Percentiles rank a stretch among this genome's conserved stretches.
These are phyloP conservation scores for Simmondsia chinensis DNA, from an alignment of 148 eudicot species.

Conservation along the genomic window DNA sequence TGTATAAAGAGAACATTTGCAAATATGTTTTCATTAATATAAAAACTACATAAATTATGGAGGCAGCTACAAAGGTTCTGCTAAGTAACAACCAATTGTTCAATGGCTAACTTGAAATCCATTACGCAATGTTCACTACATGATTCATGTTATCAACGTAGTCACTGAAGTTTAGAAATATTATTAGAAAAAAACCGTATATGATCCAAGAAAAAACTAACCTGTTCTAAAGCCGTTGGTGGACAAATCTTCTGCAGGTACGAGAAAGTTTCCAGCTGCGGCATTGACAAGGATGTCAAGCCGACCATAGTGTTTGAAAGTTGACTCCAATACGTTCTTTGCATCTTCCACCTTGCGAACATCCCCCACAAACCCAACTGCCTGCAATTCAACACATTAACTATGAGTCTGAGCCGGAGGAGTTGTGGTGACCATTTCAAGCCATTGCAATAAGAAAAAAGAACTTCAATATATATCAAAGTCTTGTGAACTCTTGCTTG, in stretches of 20 bases:
- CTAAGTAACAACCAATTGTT: too few species aligned
- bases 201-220: too few species aligned
- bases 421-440: neutral
- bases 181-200: too few species aligned
- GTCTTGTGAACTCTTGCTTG: too few species aligned
- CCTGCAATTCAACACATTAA: constrained; percentile 26
- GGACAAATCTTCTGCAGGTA: constrained; percentile 78
- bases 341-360: constrained; percentile 85
- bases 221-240: constrained; percentile 96
- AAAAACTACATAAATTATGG: too few species aligned
- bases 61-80: too few species aligned
- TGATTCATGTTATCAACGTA: too few species aligned
- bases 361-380: constrained; percentile 87
- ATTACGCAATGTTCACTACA: too few species aligned
- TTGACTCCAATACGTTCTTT: constrained; percentile 71
- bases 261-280: constrained; percentile 97
- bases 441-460: neutral
- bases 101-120: too few species aligned
- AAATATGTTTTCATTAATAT: too few species aligned
- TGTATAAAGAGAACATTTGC: too few species aligned
- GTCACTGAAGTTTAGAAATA: too few species aligned
- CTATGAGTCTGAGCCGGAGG: neutral
- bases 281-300: constrained; percentile 98
- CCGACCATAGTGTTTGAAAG: constrained; percentile 66
- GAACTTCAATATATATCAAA: neutral